Evolutionary conservation across 345 rosid species (phyloP), one percentile per base, ranked within the genome.

Genomic region (Eucalyptus leucophloia): DNA sequence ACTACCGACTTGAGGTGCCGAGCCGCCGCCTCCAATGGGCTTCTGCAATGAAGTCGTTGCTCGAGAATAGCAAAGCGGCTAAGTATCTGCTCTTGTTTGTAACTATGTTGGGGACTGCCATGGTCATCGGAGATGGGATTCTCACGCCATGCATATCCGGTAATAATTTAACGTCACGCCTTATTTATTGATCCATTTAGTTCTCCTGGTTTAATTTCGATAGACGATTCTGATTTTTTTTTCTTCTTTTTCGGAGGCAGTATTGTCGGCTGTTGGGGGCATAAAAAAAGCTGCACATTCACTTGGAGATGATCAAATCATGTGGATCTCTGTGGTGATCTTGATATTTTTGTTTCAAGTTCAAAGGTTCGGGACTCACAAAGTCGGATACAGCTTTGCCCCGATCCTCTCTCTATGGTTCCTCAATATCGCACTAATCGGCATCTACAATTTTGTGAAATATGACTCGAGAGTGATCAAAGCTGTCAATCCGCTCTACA

Each of bases 121-220:
- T 93, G 93, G 91, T 93, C 87, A 89, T 93, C 12, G 94, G 94
- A 60, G 94, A 93, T 42, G 93, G 93, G 13, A 88, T 91, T 88
- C 90, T 93, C 49, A 92, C 93, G 1, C 93, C 94, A 15, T 89
- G 90, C 89, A 92, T 91, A 9, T 93, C 93, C 23, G 92, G 93
- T 92, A 87, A 10, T 77, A 10, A 34, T 34, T 37, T 17, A 32
- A 32, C 5, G 44, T 69, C 44, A 2, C 5, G 21, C 1, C 81
- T 69, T 69, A 8, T 69, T 17, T 69, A 69, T 69, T 69, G 24
- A 32, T 69, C 81, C 24, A 34, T 32, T 69, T 18, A 19, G 28
- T 72, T 72, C 26, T 69, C 42, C 37, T 69, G 40, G 44, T 69
- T 32, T 19, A 69, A 69, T 69, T 69, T 34, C 7, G 28, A 77